phyloP scores from a whole-genome alignment of 2,329 filamentous ascomycete species.

The Cladosporium phlei region DNA sequence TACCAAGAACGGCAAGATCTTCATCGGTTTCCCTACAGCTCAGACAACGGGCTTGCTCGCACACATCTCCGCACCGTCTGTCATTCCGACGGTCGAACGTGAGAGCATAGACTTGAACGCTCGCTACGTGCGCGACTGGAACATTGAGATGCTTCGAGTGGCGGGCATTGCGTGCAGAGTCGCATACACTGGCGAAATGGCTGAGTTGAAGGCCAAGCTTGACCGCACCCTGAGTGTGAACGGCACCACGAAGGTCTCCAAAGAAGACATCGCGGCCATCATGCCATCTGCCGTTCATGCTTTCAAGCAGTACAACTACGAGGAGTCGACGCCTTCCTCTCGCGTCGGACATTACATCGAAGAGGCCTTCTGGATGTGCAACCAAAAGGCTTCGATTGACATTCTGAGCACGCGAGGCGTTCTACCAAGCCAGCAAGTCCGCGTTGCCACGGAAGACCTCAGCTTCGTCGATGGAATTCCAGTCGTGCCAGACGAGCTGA shows the following conservation, averaged over 20 bases:
- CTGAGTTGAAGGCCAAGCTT: conserved; percentile 56
- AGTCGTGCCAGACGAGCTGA: conserved; percentile 72
- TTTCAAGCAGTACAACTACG: conserved; percentile 81
- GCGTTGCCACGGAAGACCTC: conserved; percentile 65
- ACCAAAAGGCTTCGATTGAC: conserved; percentile 75
- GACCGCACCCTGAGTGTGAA: conserved; percentile 35
- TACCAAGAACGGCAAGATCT: conserved; percentile 82
- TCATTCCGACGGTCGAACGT: conserved; percentile 94
- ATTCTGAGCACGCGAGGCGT: conserved; percentile 85
- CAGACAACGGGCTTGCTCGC: conserved; percentile 93
- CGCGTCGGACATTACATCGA: conserved; percentile 83
- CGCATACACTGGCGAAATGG: conserved; percentile 84
- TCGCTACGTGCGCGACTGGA: conserved; percentile 91
- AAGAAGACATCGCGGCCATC: conserved; percentile 61
- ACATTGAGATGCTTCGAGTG: conserved; percentile 83
- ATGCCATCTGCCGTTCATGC: conserved; percentile 77
- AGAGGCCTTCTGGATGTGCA: conserved; percentile 93
- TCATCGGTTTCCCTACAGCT: conserved; percentile 95
- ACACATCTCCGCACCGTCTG: conserved; percentile 90
- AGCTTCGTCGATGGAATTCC: conserved; percentile 87
- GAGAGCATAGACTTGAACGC: conserved; percentile 97
- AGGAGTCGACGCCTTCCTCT: conserved; percentile 81
- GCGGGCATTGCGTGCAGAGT: conserved; percentile 86
- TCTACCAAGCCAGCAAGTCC: conserved; percentile 75
- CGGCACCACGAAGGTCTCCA: conserved; percentile 46